phyloP scores from a whole-genome alignment of 345 rosid species.

The Eucalyptus globulus region DNA sequence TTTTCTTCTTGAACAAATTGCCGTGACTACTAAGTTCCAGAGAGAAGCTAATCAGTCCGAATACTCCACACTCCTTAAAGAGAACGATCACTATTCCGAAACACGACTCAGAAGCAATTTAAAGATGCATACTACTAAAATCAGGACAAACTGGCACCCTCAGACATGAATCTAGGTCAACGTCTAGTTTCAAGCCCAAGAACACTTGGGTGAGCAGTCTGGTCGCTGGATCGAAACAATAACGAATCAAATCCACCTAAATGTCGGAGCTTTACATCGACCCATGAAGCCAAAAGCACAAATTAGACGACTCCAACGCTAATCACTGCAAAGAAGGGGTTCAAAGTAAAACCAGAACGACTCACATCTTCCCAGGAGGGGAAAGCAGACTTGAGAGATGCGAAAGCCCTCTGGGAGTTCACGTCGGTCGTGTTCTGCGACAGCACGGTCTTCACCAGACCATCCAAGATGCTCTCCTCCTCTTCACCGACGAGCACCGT shows the following conservation, averaged over 20 bases:
- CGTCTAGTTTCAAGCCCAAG: background rate
- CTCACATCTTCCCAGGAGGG: conserved; percentile 64
- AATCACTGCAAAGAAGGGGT: background rate
- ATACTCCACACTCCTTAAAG: background rate
- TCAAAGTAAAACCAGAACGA: background rate
- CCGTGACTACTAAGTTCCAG: background rate
- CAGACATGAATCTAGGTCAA: background rate
- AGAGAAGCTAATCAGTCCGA: background rate
- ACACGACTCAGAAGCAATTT: background rate
- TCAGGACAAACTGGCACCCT: background rate
- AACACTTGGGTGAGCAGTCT: background rate
- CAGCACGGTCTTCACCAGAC: conserved; percentile 56
- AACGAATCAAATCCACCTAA: background rate
- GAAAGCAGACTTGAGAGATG: conserved; percentile 55
- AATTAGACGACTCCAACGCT: background rate
- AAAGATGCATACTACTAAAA: background rate
- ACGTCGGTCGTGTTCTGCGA: conserved; percentile 82
- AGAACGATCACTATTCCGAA: background rate
- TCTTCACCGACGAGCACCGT: background rate
- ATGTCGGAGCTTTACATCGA: background rate
- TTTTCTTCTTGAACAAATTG: background rate
- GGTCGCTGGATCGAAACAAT: background rate
- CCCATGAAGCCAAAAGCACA: background rate
- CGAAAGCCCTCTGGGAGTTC: conserved; percentile 69
- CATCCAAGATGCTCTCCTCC: conserved; percentile 71